Base-by-base conservation (phyloP, 2,329 filamentous ascomycete genomes). In the Erysiphe pulchra region DNA sequence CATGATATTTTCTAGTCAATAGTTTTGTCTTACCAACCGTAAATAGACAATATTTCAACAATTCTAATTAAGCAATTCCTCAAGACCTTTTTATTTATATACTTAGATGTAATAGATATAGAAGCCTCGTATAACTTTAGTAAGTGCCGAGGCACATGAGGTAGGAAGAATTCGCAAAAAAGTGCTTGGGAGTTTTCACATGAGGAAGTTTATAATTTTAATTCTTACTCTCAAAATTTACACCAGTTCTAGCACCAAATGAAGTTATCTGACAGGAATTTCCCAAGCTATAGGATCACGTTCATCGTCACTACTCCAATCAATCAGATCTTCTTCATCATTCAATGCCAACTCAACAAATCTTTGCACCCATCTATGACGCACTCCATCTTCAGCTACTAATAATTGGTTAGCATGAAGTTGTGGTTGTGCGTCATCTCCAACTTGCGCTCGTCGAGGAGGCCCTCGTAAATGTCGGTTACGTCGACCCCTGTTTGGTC, bases 251-350 rank as follows among this genome's bases (percentile, higher is more conserved):
- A 41, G 13, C 20, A 14, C 20, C 5, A 24, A 10, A 14, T 18
- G 7, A 18, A 18, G 6, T 41, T 24, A 41, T 7, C 20, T 17
- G 20, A 18, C 51, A 18, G 55, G 51, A 51, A 60, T 56, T 63
- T 65, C 58, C 67, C 67, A 51, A 51, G 59, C 48, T 55, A 61
- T 37, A 57, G 62, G 51, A 56, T 68, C 57, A 56, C 68, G 48
- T 59, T 70, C 47, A 61, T 70, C 48, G 63, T 65, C 41, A 48
- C 52, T 63, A 57, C 55, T 38, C 45, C 18, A 42, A 11, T 42
- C 62, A 58, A 59, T 33, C 33, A 53, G 49, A 50, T 59, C 57
- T 34, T 59, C 57, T 47, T 58, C 55, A 31, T 59, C 57, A 45
- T 56, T 55, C 42, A 58, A 44, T 1, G 57, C 57, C 56, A 59